These are phyloP conservation scores for Arthromyces matolae DNA, from an alignment of 768 basidiomycete species.

Conservation along the genomic window DNA sequence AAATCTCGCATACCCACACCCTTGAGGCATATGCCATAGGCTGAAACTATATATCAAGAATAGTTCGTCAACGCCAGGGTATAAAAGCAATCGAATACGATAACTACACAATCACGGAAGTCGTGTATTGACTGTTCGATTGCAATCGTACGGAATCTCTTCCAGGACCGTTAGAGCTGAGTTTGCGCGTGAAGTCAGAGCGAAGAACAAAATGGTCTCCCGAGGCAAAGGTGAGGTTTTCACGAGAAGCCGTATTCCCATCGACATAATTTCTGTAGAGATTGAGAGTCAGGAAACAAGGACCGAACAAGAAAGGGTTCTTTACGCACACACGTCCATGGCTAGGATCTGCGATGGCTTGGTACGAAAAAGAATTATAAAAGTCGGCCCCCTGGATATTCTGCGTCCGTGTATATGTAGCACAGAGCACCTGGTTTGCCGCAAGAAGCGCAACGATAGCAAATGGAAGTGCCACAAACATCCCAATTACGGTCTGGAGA, in stretches of 20 bases:
- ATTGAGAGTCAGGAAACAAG: background rate
- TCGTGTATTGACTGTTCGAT: constrained; percentile 50
- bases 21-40: constrained; percentile 57
- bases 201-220: constrained; percentile 53
- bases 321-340: constrained; percentile 4
- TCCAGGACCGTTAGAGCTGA: constrained; percentile 47
- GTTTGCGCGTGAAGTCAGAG: constrained; percentile 45
- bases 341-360: constrained; percentile 4
- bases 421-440: background rate
- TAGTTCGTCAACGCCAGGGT: background rate
- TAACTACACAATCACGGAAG: constrained; percentile 48
- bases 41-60: constrained; percentile 33
- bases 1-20: constrained; percentile 42
- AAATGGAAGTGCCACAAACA: no score
- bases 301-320: no score
- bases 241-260: constrained; percentile 42
- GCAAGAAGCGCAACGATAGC: background rate
- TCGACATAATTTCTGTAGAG: constrained; percentile 46
- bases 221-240: constrained; percentile 56
- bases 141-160: constrained; percentile 55
- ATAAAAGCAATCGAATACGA: background rate
- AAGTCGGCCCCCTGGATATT: background rate
- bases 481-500: no score
- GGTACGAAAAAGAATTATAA: background rate
- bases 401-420: background rate